Conservation (phyloP, 345 rosid genomes). For the Moringa oleifera region DNA sequence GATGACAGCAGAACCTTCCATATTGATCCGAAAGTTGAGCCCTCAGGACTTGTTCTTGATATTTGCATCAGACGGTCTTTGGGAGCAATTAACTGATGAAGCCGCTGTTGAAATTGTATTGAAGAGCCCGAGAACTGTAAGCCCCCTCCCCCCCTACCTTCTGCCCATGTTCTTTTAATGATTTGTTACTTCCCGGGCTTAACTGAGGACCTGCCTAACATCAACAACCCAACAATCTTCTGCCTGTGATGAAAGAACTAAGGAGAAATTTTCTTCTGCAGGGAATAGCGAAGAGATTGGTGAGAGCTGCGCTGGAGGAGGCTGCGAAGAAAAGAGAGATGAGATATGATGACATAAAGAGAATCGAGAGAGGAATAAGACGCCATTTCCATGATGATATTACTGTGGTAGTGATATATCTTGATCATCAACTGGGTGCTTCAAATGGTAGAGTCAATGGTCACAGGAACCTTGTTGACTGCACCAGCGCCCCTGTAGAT, state of each 20-base stretch:
- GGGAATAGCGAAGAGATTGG: constrained; percentile 59
- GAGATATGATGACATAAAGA: constrained; percentile 37
- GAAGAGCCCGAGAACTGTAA: constrained; percentile 38
- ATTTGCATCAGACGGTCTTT: constrained; percentile 55
- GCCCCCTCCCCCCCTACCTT: neutral
- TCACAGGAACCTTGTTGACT: constrained; percentile 13
- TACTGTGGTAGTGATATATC: constrained; percentile 48
- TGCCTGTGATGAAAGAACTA: neutral
- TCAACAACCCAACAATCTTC: no score
- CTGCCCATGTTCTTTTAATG: neutral
- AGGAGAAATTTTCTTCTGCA: constrained; percentile 1
- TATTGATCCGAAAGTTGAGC: constrained; percentile 28
- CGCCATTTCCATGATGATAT: constrained; percentile 70
- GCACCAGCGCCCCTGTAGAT: constrained; percentile 41
- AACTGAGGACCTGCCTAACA: no score
- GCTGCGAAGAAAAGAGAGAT: constrained; percentile 57
- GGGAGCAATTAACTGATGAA: constrained; percentile 56
- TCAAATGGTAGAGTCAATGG: constrained; percentile 22
- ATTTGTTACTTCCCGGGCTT: neutral
- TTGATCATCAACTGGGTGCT: constrained; percentile 34
- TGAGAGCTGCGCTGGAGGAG: constrained; percentile 45
- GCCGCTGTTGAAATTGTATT: constrained; percentile 36
- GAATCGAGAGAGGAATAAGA: constrained; percentile 39
- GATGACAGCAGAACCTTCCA: constrained; percentile 51
- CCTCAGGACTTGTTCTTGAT: constrained; percentile 39